These are phyloP conservation scores for Acanthamoeba triangularis DNA, from an alignment of 208 protist genomes.

Conservation along the genomic window DNA sequence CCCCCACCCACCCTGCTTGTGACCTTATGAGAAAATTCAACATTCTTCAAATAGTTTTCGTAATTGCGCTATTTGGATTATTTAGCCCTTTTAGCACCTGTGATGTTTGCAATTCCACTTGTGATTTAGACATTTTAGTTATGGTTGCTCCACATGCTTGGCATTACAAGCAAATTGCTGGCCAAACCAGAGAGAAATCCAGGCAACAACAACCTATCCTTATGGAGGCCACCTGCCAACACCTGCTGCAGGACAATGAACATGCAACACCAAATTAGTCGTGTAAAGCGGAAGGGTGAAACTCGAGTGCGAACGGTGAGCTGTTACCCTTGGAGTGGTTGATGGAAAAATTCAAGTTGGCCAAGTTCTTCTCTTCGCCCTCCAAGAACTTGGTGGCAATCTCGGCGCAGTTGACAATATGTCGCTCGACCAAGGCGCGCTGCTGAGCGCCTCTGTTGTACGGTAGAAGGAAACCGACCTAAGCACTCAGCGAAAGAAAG, in stretches of 20 bases:
- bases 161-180: not conserved
- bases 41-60: too few species aligned
- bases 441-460: slow-evolving; percentile 70
- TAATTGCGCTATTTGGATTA: too few species aligned
- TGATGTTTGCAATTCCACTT: too few species aligned
- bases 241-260: slow-evolving; percentile 26
- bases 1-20: too few species aligned
- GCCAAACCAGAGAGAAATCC: too few species aligned
- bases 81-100: too few species aligned
- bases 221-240: too few species aligned
- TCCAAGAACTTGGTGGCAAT: slow-evolving; percentile 73
- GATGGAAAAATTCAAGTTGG: slow-evolving; percentile 67
- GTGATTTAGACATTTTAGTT: too few species aligned
- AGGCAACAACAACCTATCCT: too few species aligned
- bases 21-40: too few species aligned
- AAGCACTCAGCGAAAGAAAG: not conserved
- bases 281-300: not conserved
- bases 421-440: slow-evolving; percentile 79
- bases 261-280: not conserved
- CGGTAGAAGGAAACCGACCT: not conserved
- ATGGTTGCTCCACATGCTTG: too few species aligned
- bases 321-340: slow-evolving; percentile 13
- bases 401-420: slow-evolving; percentile 81
- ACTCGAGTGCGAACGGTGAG: not conserved
- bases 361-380: slow-evolving; percentile 75